Conservation (phyloP, 768 basidiomycete species). For the Boletus tylopilopsis region DNA sequence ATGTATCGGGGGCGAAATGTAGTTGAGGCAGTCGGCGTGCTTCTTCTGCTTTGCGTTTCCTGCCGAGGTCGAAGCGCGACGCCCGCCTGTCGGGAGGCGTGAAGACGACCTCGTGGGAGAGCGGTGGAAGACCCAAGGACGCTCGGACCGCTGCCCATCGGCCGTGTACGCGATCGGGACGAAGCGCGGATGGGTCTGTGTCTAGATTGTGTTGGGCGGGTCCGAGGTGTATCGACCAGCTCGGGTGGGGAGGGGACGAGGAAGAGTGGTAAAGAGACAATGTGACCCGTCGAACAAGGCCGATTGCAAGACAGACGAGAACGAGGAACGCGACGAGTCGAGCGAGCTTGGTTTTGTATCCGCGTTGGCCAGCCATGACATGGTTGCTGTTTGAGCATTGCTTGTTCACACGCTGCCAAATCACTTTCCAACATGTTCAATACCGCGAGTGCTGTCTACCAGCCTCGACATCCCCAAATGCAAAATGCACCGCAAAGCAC, state of each 20-base stretch:
- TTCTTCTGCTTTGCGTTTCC: conserved; percentile 9
- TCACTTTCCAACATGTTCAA: too few relatives aligned
- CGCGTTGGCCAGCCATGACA: conserved; percentile 20
- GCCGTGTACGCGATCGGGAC: conserved; percentile 21
- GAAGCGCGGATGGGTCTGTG: background rate
- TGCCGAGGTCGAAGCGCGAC: conserved; percentile 24
- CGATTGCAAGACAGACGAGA: conserved; percentile 22
- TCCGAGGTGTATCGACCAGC: background rate
- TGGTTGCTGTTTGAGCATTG: conserved; percentile 1
- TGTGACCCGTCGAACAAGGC: conserved; percentile 14
- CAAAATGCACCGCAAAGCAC: background rate
- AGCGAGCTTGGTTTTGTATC: conserved; percentile 11
- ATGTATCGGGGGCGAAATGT: conserved; percentile 18
- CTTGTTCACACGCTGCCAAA: too few relatives aligned
- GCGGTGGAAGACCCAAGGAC: conserved; percentile 29
- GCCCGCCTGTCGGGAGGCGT: conserved; percentile 3
- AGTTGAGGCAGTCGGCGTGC: conserved; percentile 15
- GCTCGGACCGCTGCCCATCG: conserved; percentile 32
- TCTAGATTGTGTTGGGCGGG: background rate
- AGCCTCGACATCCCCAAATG: background rate
- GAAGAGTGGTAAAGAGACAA: background rate
- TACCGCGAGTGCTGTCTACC: too few relatives aligned
- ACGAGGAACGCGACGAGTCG: conserved; percentile 19
- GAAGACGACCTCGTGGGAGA: conserved; percentile 11
- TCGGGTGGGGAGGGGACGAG: background rate